Base-by-base conservation (phyloP, 805 yeast species). In the Maudiozyma bulderi region DNA sequence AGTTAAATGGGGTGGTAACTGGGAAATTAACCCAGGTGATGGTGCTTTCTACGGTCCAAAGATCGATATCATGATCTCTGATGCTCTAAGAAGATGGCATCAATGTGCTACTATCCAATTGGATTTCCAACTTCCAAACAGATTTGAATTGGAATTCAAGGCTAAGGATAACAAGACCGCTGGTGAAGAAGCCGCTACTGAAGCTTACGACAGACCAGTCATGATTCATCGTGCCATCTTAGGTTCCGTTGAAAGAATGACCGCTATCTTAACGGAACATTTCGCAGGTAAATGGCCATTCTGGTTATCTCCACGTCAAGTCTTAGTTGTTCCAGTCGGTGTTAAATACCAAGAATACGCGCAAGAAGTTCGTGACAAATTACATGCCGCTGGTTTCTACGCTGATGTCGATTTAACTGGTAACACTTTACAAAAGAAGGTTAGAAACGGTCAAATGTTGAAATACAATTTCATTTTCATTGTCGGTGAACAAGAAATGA, bases 201-300 rank as follows among this genome's bases (percentile, higher is more conserved):
- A 76, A 55, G 78, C 77, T 53, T 75, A 75, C 58, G 79, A 77
- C 50, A 86, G 95, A 70, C 99, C 99, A 46, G 99, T 93, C 49
- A 93, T 93, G 98, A 91, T 93, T 65, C 99, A 93, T 76, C 86
- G 99, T 73, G 99, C 99, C 57, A 88, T 93, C 57, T 79, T 91
- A 66, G 99, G 99, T 58, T 87, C 96, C 43, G 95, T 93, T 52
- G 99, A 93, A 77, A 86, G 99, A 78, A 90, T 93, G 98, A 86
- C 96, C 54, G 99, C 97, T 54, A 91, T 93, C 60, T 81, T 93
- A 70, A 90, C 95, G 51, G 99, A 93, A 73, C 99, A 93, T 74
- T 93, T 77, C 73, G 96, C 90, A 66, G 99, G 99, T 64, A 93
- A 89, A 69, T 93, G 99, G 99, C 99, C 99, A 64, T 87, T 93